Base-by-base conservation (phyloP, 441 rosid species). In the Populus trichocarpa region DNA sequence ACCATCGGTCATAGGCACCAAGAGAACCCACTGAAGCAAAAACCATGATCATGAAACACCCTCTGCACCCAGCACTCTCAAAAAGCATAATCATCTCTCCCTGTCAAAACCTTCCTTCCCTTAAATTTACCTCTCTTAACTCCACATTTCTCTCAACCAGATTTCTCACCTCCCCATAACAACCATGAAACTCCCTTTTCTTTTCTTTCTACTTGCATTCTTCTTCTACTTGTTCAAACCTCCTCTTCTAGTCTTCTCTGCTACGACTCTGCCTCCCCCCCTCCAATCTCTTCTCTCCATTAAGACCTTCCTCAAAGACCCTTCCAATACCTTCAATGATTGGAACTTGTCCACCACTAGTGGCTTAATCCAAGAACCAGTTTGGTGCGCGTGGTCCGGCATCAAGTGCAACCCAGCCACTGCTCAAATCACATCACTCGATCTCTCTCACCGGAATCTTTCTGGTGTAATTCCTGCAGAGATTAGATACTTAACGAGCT, bases 341-440 rank as follows among this genome's bases (percentile, higher is more conserved):
- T 96, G 99, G 99, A 86, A 89, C 69, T 50, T 50, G 20, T 16
- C 57, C 57, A 50, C 14, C 57, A 1, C 57, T 4, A 14, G 57
- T 50, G 57, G 6, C 57, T 36, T 20, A 5, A 77, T 22, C 30
- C 84, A 84, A 32, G 83, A 74, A 38, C 84, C 89, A 8, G 82
- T 75, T 74, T 91, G 97, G 97, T 94, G 99, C 73, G 84, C 93
- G 11, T 96, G 99, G 99, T 88, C 97, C 0, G 98, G 98, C 8
- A 75, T 96, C 68, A 77, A 86, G 42, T 96, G 99, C 71, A 84
- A 88, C 76, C 88, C 81, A 14, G 46, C 26, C 18, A 85, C 94
- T 2, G 46, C 86, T 81, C 93, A 80, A 69, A 78, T 96, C 68
- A 82, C 86, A 1, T 82, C 91, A 2, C 97, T 96, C 50, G 94